Evolutionary conservation across 1,139 yeast species (phyloP).

Genomic region (Hansenula sp.): DNA sequence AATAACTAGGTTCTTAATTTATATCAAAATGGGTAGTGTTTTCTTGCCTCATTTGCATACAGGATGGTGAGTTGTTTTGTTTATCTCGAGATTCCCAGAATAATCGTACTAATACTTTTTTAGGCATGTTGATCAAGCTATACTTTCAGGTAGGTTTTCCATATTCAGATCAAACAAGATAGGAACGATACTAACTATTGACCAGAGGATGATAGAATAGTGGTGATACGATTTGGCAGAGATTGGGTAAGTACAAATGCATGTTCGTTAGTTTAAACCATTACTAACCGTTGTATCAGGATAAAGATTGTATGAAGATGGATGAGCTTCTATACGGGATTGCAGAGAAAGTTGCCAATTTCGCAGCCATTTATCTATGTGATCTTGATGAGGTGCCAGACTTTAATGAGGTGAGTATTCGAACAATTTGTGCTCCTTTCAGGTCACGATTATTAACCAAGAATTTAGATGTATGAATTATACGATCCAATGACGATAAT

Average conservation of each 20-base stretch:
- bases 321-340: constrained; percentile 79
- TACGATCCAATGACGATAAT: constrained; percentile 88
- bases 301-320: constrained; percentile 81
- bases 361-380: constrained; percentile 84
- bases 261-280: background rate
- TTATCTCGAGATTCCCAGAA: background rate
- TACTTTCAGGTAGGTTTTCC: constrained; percentile 35
- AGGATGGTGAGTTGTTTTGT: constrained; percentile 47
- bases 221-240: constrained; percentile 83
- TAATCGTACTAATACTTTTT: constrained; percentile 3
- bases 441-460: constrained; percentile 10
- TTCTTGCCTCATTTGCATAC: constrained; percentile 82
- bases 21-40: constrained; percentile 73
- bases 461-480: constrained; percentile 74
- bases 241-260: constrained; percentile 33
- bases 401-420: constrained; percentile 48
- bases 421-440: background rate
- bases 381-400: constrained; percentile 89
- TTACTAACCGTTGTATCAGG: constrained; percentile 26
- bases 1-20: too few relatives aligned
- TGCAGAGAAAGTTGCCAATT: constrained; percentile 81
- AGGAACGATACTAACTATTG: constrained; percentile 7
- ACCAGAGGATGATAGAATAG: constrained; percentile 85
- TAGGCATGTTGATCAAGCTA: constrained; percentile 97
- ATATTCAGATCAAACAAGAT: background rate